Percentiles rank a stretch among this genome's conserved stretches.
Conservation (phyloP, 208 protist species). For the Crithidia bombi region DNA sequence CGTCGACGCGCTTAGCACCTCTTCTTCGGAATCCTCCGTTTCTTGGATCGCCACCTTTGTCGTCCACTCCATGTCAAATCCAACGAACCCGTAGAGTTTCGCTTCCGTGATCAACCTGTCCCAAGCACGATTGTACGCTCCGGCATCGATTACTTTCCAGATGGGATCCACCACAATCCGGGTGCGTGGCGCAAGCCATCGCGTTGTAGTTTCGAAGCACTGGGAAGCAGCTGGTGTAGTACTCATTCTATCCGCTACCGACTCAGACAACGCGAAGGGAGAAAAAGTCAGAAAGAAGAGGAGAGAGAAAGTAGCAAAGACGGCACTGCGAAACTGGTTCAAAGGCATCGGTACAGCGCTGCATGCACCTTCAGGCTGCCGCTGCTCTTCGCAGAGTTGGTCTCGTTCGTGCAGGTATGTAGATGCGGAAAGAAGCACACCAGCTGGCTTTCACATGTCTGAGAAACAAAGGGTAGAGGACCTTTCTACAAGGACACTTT, state of each 20-base stretch:
- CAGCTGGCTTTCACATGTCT: too few species aligned
- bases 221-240: background rate
- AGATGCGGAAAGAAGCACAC: too few species aligned
- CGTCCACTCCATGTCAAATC: slow-evolving; percentile 74
- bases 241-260: background rate
- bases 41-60: slow-evolving; percentile 13
- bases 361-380: too few species aligned
- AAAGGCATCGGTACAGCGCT: too few species aligned
- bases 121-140: slow-evolving; percentile 35
- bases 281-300: slow-evolving; percentile 4
- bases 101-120: slow-evolving; percentile 37
- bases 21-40: background rate
- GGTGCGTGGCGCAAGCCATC: background rate
- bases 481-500: too few species aligned
- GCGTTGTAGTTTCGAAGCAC: background rate
- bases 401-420: too few species aligned
- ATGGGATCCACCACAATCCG: slow-evolving; percentile 56
- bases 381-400: too few species aligned
- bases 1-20: background rate
- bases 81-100: slow-evolving; percentile 42
- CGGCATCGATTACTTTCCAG: slow-evolving; percentile 47
- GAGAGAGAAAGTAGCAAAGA: slow-evolving; percentile 5
- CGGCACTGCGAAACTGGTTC: too few species aligned
- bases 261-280: background rate
- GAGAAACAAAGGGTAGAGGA: too few species aligned